Percentiles rank a stretch among this genome's conserved stretches.
Evolutionary conservation across 2,329 filamentous ascomycete genomes (phyloP).

Genomic region (Bipolaris sorokiniana): DNA sequence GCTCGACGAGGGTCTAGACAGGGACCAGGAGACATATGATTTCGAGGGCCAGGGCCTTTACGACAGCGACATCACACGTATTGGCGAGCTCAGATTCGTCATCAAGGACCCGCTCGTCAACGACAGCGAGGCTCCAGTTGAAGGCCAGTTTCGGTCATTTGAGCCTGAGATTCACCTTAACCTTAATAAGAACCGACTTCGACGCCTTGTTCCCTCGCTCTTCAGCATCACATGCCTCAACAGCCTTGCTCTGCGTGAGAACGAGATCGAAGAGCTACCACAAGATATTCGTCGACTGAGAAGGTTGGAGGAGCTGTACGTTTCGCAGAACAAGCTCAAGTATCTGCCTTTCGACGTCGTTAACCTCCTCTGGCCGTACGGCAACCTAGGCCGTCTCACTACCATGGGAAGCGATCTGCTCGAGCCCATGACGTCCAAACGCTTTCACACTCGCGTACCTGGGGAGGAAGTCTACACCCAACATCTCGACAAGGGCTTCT

Average conservation of each 20-base stretch:
- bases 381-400: constrained; percentile 20
- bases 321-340: constrained; percentile 32
- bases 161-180: constrained; percentile 33
- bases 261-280: constrained; percentile 37
- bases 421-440: constrained; percentile 14
- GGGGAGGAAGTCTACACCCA: background rate
- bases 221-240: constrained; percentile 39
- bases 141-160: constrained; percentile 42
- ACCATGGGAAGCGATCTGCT: constrained; percentile 27
- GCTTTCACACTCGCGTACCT: constrained; percentile 6
- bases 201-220: constrained; percentile 27
- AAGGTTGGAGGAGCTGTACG: constrained; percentile 29
- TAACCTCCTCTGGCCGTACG: constrained; percentile 22
- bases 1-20: constrained; percentile 23
- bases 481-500: background rate
- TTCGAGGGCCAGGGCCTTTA: constrained; percentile 20
- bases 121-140: constrained; percentile 32
- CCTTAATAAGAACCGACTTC: constrained; percentile 31
- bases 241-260: constrained; percentile 30
- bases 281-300: constrained; percentile 30
- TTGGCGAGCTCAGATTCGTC: constrained; percentile 34
- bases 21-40: constrained; percentile 24
- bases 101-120: constrained; percentile 34
- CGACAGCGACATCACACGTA: constrained; percentile 33
- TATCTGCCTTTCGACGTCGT: constrained; percentile 39